These are phyloP conservation scores for Pythium apleroticum DNA, from an alignment of 352 stramenopile species.

Conservation along the genomic window DNA sequence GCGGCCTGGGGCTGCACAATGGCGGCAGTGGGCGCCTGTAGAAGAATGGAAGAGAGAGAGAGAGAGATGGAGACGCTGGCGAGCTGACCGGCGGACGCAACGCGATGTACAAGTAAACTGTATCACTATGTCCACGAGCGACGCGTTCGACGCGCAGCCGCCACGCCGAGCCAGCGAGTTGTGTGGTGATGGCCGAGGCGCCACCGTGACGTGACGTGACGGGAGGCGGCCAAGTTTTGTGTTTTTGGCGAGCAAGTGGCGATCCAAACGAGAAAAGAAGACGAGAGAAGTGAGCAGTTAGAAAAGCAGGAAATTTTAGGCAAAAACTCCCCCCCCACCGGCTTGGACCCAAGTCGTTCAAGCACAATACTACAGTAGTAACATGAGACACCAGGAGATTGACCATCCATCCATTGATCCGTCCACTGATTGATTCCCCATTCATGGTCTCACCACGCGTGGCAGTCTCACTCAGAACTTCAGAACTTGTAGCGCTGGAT, in stretches of 20 bases:
- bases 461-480: too few relatives aligned
- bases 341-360: background rate
- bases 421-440: too few relatives aligned
- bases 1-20: constrained; percentile 14
- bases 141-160: background rate
- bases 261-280: background rate
- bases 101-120: constrained; percentile 59
- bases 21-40: constrained; percentile 16
- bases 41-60: background rate
- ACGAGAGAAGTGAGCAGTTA: background rate
- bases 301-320: constrained; percentile 13
- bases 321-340: background rate
- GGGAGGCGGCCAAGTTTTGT: background rate
- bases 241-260: background rate
- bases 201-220: background rate
- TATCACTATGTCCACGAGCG: constrained; percentile 57
- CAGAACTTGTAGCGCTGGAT: constrained; percentile 53
- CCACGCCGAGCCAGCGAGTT: background rate
- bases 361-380: background rate
- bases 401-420: background rate
- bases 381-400: background rate
- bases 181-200: background rate
- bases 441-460: too few relatives aligned
- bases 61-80: background rate
- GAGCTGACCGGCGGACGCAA: constrained; percentile 17